These are phyloP conservation scores for Rhodamnia rubescens DNA, from an alignment of 345 rosid species.

Conservation along the genomic window DNA sequence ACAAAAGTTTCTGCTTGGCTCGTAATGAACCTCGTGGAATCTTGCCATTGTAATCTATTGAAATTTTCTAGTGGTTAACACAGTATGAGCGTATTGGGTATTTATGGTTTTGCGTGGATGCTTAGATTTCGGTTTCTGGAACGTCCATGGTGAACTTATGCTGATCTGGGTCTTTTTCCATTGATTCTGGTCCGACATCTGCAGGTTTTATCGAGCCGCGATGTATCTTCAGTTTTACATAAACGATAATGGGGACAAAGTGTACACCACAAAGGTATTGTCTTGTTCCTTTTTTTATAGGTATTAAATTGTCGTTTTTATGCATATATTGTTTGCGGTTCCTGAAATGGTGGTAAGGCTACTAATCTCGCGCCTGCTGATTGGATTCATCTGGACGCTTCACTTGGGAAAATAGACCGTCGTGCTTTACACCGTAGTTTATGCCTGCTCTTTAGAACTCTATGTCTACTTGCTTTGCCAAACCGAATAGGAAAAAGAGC, in stretches of 20 bases:
- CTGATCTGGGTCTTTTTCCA: background rate
- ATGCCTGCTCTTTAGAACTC: too few species aligned
- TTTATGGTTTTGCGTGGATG: background rate
- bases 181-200: background rate
- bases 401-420: background rate
- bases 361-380: background rate
- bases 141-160: background rate
- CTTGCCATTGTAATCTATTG: background rate
- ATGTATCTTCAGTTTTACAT: conserved; percentile 18
- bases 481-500: background rate
- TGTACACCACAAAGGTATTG: conserved; percentile 16
- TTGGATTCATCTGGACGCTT: background rate
- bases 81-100: background rate
- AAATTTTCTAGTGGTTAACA: background rate
- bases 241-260: conserved; percentile 15
- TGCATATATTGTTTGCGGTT: background rate
- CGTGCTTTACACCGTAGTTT: too few species aligned
- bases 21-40: background rate
- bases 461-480: too few species aligned
- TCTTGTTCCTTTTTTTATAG: background rate
- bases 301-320: background rate
- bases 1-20: background rate
- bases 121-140: background rate
- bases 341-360: background rate
- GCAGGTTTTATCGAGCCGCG: background rate